These are phyloP conservation scores for Phialocephala sp. DNA, from an alignment of 2,329 filamentous ascomycete species.

Conservation along the genomic window DNA sequence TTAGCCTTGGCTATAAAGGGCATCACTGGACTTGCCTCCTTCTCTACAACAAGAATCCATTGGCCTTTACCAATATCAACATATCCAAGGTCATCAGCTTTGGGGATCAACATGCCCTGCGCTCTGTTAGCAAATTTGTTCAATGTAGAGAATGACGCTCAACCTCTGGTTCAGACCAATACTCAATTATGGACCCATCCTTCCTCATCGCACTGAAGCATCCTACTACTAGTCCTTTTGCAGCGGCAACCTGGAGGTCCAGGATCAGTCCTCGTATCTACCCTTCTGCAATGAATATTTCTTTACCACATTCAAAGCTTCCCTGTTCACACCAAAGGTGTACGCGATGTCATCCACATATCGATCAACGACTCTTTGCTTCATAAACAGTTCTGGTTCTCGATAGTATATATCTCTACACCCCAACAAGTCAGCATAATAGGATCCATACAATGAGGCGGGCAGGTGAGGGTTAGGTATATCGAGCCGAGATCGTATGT, in stretches of 20 bases:
- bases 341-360: constrained; percentile 77
- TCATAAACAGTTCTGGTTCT: constrained; percentile 72
- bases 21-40: constrained; percentile 61
- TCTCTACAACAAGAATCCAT: constrained; percentile 80
- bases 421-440: constrained; percentile 3
- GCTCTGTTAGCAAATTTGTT: not conserved
- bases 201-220: constrained; percentile 53
- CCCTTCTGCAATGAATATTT: too few relatives aligned
- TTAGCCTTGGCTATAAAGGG: constrained; percentile 27
- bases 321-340: constrained; percentile 68
- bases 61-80: constrained; percentile 55
- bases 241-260: constrained; percentile 66
- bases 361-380: constrained; percentile 70
- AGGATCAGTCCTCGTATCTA: not conserved
- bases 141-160: not conserved
- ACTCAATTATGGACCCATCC: constrained; percentile 51
- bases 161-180: constrained; percentile 48
- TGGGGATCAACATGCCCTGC: constrained; percentile 67
- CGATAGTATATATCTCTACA: constrained; percentile 81
- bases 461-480: constrained; percentile 15
- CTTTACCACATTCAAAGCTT: constrained; percentile 72
- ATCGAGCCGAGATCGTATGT: not conserved
- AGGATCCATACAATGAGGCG: not conserved
- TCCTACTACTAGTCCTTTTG: constrained; percentile 74
- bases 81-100: constrained; percentile 52